A percentile compares a stretch with the other conserved stretches of the same genome.
These are phyloP conservation scores for Podila epicladia DNA, from an alignment of 192 early-diverging fungal species.

Conservation along the genomic window DNA sequence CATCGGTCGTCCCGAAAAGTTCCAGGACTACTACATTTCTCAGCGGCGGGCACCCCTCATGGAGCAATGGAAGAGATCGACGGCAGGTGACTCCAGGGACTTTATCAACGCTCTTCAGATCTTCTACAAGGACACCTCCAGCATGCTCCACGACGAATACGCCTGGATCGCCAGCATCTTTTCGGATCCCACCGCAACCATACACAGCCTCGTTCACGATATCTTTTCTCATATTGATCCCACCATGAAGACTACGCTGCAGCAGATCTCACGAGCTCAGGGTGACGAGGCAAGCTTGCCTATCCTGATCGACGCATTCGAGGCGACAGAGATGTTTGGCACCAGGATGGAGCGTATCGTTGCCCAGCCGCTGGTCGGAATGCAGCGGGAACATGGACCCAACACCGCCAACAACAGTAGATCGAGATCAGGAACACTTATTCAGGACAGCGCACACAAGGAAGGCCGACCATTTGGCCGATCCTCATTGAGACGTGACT, in stretches of 20 bases:
- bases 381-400: conserved; percentile 25
- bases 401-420: background rate
- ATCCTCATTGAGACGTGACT: conserved; percentile 12
- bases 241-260: conserved; percentile 39
- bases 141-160: conserved; percentile 65
- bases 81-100: conserved; percentile 17
- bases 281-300: conserved; percentile 53
- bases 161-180: conserved; percentile 68
- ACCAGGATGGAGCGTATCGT: conserved; percentile 62
- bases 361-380: conserved; percentile 51
- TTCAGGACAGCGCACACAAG: conserved; percentile 20
- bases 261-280: conserved; percentile 22
- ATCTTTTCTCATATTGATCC: conserved; percentile 64
- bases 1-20: conserved; percentile 65
- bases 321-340: conserved; percentile 64
- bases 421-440: conserved; percentile 31
- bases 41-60: conserved; percentile 55
- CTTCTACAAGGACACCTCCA: conserved; percentile 65
- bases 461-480: conserved; percentile 4
- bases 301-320: conserved; percentile 57
- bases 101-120: conserved; percentile 50
- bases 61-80: conserved; percentile 56
- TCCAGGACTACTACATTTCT: conserved; percentile 68
- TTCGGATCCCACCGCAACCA: conserved; percentile 54
- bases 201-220: conserved; percentile 60